Conservation (phyloP, 2,329 filamentous ascomycete genomes). For the Xylaria hypoxylon region DNA sequence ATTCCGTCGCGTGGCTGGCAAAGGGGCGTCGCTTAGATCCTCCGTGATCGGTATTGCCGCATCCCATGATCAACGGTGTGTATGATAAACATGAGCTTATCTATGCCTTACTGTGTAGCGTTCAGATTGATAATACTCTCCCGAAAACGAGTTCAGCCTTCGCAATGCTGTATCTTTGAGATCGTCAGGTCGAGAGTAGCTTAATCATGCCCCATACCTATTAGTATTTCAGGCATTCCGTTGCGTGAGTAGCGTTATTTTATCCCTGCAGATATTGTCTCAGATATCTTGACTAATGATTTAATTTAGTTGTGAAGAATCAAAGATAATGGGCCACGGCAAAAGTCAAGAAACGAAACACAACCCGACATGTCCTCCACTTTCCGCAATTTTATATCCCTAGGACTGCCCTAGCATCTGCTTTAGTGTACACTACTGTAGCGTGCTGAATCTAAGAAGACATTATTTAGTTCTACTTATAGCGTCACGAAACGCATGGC, state of each 20-base stretch:
- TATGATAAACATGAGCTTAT: not conserved
- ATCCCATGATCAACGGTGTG: not conserved
- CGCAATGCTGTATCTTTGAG: not conserved
- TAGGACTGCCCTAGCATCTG: not conserved
- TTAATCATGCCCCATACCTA: not conserved
- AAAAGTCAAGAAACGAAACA: not conserved
- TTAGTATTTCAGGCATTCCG: not conserved
- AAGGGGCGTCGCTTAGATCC: slow-evolving; percentile 5
- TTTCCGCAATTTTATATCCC: not conserved
- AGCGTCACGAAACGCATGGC: not conserved
- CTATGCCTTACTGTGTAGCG: not conserved
- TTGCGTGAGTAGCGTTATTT: not conserved
- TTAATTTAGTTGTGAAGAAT: not conserved
- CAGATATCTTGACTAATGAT: too few relatives aligned
- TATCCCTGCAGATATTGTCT: not conserved
- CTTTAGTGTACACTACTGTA: too few relatives aligned
- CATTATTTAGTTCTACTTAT: not conserved
- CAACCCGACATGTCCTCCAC: not conserved
- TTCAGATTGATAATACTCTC: not conserved
- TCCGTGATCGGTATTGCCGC: not conserved
- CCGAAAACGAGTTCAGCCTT: not conserved
- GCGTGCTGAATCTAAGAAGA: not conserved
- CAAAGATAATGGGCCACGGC: not conserved
- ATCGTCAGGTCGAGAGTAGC: not conserved
- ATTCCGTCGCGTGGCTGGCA: not conserved